Conservation (phyloP, 305 asterid genomes). For the Fraxinus dipetala region DNA sequence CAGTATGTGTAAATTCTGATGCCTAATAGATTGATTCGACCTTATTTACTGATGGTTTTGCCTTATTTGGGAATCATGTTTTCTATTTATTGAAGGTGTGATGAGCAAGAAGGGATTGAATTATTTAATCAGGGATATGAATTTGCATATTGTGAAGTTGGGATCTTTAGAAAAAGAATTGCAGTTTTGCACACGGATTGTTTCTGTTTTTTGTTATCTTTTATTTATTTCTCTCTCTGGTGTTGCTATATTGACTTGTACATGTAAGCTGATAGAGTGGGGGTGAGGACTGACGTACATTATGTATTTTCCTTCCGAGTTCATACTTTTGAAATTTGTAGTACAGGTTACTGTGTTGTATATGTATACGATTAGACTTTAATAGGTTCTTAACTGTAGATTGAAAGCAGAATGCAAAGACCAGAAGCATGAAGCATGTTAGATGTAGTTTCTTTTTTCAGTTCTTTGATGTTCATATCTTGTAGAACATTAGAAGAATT, state of each 20-base stretch:
- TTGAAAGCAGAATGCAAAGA: background rate
- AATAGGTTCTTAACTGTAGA: background rate
- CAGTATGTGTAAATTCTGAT: constrained; percentile 20
- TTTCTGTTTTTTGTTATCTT: background rate
- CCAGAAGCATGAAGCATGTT: background rate
- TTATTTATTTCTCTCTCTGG: background rate
- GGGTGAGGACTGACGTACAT: background rate
- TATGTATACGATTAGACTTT: background rate
- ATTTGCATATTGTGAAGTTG: background rate
- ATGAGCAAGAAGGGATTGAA: background rate
- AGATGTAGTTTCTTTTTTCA: background rate
- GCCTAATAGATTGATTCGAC: background rate
- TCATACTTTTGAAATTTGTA: background rate
- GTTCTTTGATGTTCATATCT: background rate
- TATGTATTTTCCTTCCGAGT: background rate
- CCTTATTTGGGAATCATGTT: background rate
- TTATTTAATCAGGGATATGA: background rate
- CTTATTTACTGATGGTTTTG: background rate
- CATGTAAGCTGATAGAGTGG: background rate
- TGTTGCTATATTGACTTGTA: background rate
- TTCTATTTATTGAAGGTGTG: background rate
- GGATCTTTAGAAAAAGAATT: background rate
- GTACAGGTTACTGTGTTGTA: background rate
- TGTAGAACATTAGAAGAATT: background rate
- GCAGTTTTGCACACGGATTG: background rate